phyloP scores from a whole-genome alignment of 305 asterid species.

The Monarda citriodora region DNA sequence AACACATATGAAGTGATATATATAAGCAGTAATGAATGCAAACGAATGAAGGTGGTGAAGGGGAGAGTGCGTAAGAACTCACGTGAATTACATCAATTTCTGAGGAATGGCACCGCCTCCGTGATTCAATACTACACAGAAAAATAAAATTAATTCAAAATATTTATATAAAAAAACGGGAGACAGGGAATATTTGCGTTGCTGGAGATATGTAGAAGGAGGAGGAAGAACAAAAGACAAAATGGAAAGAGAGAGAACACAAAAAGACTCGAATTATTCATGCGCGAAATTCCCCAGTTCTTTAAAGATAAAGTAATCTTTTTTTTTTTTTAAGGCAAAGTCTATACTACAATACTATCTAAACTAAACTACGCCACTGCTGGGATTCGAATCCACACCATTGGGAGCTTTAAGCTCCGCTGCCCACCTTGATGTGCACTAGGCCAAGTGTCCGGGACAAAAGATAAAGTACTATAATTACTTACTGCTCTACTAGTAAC shows the following conservation, averaged over 20 bases:
- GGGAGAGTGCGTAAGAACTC: conserved; percentile 30
- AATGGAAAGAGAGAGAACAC: conserved; percentile 23
- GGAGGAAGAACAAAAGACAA: conserved; percentile 41
- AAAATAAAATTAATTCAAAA: conserved; percentile 3
- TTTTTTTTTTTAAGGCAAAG: no score
- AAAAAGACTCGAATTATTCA: conserved; percentile 9
- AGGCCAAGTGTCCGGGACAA: no score
- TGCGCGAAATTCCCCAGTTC: conserved; percentile 2
- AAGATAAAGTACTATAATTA: no score
- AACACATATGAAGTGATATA: not conserved
- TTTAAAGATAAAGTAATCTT: conserved; percentile 5
- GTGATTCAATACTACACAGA: conserved; percentile 22
- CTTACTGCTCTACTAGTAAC: no score
- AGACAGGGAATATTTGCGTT: conserved; percentile 19
- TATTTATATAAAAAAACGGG: conserved; percentile 5
- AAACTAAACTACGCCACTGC: no score
- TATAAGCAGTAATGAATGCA: conserved; percentile 25
- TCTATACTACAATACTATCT: no score
- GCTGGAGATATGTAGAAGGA: conserved; percentile 12
- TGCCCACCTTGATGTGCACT: no score
- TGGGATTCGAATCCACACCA: no score
- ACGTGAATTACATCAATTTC: conserved; percentile 37
- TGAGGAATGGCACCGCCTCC: conserved; percentile 26
- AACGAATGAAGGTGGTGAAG: conserved; percentile 29
- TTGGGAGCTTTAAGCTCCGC: no score